Evolutionary conservation across 2,329 filamentous ascomycete genomes (phyloP).

Genomic region (Fusarium graminum): DNA sequence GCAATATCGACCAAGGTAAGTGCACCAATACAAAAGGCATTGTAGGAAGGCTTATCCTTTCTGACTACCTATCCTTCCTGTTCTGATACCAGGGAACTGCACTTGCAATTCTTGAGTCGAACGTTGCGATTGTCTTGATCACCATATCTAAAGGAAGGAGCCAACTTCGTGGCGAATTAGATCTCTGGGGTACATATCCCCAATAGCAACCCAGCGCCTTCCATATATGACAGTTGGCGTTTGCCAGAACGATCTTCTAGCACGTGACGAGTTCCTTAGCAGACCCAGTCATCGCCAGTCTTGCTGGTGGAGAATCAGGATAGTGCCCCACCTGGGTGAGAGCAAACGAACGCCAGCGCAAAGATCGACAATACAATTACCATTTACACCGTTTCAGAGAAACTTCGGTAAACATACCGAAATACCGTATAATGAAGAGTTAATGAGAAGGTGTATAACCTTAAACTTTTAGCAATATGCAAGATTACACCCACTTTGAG

Average conservation of each 20-base stretch:
- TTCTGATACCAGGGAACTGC: background rate
- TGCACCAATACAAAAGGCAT: background rate
- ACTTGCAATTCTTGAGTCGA: conserved; percentile 8
- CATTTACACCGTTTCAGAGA: conserved; percentile 5
- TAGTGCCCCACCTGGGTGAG: conserved; percentile 16
- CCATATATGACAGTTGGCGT: background rate
- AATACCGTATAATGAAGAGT: conserved; percentile 12
- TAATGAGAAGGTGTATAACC: background rate
- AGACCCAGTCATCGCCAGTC: conserved; percentile 24
- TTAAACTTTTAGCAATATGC: conserved; percentile 10
- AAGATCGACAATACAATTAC: conserved; percentile 24
- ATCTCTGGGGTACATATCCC: background rate
- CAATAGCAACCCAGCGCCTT: background rate
- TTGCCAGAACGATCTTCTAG: conserved; percentile 1
- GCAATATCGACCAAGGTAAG: conserved; percentile 2
- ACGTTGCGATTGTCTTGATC: background rate
- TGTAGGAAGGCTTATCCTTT: background rate
- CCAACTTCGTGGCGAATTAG: background rate
- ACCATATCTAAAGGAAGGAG: conserved; percentile 4
- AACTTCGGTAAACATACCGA: conserved; percentile 6
- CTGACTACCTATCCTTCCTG: conserved; percentile 1
- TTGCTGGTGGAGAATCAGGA: background rate
- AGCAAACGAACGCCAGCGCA: conserved; percentile 10
- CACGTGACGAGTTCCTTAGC: conserved; percentile 5
- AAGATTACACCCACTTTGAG: conserved; percentile 8